Evolutionary conservation across 805 yeast species (phyloP), one percentile per base, ranked within the genome.

Genomic region (Myxozyma lipomycoides): DNA sequence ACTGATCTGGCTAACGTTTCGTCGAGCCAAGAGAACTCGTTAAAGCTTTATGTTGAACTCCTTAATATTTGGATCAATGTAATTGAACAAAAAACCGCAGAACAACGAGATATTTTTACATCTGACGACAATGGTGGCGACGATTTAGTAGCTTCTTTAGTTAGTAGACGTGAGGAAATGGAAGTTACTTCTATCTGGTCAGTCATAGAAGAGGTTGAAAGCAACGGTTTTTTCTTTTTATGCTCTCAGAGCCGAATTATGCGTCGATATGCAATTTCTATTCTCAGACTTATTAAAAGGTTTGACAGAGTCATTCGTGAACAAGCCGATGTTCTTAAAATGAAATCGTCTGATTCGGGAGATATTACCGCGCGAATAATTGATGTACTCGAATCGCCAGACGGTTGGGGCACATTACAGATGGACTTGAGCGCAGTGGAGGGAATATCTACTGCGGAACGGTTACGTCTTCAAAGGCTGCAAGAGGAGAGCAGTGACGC

Each of bases 121-220:
- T 6, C 38, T 35, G 38, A 15, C 12, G 26, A 26, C 4, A 34
- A 21, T 3, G 40, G 30, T 51, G 47, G 48, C 24, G 43, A 55
- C 56, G 42, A 47, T 18, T 25, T 53, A 41, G 46, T 19, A 28
- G 61, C 51, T 10, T 35, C 46, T 46, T 37, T 65, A 5, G 60
- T 64, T 4, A 71, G 68, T 1, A 49, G 76, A 5, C 68, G 75
- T 4, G 89, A 84, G 55, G 86, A 82, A 50, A 66, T 86, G 34
- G 91, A 86, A 62, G 74, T 87, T 77, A 86, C 86, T 59, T 81
- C 81, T 42, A 81, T 88, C 17, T 81, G 87, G 55, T 84, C 96
- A 0, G 84, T 86, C 0, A 83, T 93, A 42, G 98, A 93, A 67
- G 97, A 91, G 55, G 86, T 91, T 7, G 98, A 93, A 67, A 97